Evolutionary conservation across 164 flowering plant genomes (phyloP).

Genomic region (Tetrastigma voinierianum): DNA sequence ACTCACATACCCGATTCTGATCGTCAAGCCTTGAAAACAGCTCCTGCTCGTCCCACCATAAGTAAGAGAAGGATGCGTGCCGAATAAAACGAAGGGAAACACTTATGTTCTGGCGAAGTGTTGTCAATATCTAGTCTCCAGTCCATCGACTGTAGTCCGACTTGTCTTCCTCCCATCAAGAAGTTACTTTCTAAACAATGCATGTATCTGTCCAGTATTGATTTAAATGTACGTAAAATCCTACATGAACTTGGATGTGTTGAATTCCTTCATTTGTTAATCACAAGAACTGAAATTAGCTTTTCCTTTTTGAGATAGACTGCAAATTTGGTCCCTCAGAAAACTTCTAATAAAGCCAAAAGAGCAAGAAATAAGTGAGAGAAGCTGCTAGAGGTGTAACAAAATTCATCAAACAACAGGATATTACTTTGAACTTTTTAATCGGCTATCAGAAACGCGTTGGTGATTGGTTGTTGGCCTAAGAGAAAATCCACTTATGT

Average conservation of each 20-base stretch:
- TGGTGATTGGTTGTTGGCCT: too few species aligned
- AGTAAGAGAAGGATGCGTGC: not conserved
- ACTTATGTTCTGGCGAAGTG: slow-evolving; percentile 81
- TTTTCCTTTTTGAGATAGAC: too few species aligned
- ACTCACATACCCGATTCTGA: slow-evolving; percentile 42
- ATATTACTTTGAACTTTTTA: too few species aligned
- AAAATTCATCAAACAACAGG: too few species aligned
- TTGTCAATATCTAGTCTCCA: slow-evolving; percentile 83
- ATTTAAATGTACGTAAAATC: not conserved
- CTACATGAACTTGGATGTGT: not conserved
- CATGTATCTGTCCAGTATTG: slow-evolving; percentile 29
- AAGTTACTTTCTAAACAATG: slow-evolving; percentile 63
- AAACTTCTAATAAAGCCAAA: too few species aligned
- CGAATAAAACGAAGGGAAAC: slow-evolving; percentile 4
- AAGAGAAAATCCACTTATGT: too few species aligned
- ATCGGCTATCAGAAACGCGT: too few species aligned
- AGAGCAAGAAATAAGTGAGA: too few species aligned
- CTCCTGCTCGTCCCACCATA: slow-evolving; percentile 23
- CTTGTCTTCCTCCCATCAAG: slow-evolving; percentile 61
- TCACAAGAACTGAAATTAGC: too few species aligned
- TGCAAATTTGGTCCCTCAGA: too few species aligned
- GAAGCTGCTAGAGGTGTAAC: too few species aligned
- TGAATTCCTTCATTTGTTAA: too few species aligned
- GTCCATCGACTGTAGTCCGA: slow-evolving; percentile 51
- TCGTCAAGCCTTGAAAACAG: slow-evolving; percentile 47